Base-by-base conservation (phyloP, 805 yeast species). In the Cyberlindnera mycetangii region DNA sequence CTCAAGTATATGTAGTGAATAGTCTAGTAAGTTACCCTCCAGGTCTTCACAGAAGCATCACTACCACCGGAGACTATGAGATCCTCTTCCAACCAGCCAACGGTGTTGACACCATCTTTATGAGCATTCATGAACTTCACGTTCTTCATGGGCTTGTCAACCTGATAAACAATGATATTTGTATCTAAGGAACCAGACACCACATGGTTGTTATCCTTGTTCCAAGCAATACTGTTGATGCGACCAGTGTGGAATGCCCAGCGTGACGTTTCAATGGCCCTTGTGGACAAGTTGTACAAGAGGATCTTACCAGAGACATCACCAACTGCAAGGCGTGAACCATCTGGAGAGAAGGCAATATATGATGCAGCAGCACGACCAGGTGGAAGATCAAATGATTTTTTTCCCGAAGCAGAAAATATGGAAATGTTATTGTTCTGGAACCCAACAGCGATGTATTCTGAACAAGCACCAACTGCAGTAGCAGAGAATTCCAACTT, bases 171-270 rank as follows among this genome's bases (percentile, higher is more conserved):
- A 51, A 81, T 81, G 37, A 93, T 68, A 49, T 83, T 82, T 7
- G 95, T 83, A 61, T 93, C 99, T 45, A 89, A 69, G 0, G 97
- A 87, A 0, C 85, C 93, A 47, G 92, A 81, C 17, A 82, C 86
- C 35, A 86, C 74, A 53, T 76, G 81, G 53, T 83, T 79, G 45
- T 86, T 83, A 54, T 85, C 89, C 9, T 69, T 69, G 36, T 82
- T 76, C 99, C 98, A 93, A 19, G 79, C 65, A 38, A 93, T 85
- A 24, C 82, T 76, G 47, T 79, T 80, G 50, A 93, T 84, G 44
- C 77, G 81, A 45, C 96, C 83, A 2, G 90, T 86, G 62, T 93
- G 97, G 80, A 88, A 92, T 0, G 95, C 83, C 99, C 99, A 93
- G 61, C 97, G 78, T 0, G 95, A 79, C 2, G 98, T 89, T 30